Base-by-base conservation (phyloP, 2,329 filamentous ascomycete genomes). In the Pestalotiopsis sp. region DNA sequence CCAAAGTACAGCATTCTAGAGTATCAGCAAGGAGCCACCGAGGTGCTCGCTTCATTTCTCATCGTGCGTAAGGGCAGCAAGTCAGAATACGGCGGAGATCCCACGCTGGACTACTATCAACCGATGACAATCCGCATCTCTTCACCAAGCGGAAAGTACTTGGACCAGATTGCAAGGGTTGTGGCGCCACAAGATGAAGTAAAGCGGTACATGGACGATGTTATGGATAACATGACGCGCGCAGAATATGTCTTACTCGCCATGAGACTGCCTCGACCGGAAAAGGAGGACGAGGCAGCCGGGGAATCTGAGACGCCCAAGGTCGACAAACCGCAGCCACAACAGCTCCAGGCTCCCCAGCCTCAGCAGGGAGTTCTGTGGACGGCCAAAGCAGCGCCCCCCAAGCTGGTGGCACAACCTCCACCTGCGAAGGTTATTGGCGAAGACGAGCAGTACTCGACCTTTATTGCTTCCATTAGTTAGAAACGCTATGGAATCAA, bases 1-100 rank as follows among this genome's bases (percentile, higher is more conserved):
- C 93, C 93, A 2, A 92, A 91, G 72, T 91, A 92, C 76, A 92
- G 91, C 78, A 91, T 95, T 41, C 78, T 95, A 64, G 92, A 96
- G 76, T 90, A 89, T 75, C 82, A 90, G 1, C 76, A 82, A 11
- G 79, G 83, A 4, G 87, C 87, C 2, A 87, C 89, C 65, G 86
- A 90, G 68, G 86, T 93, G 2, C 86, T 94, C 58, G 91, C 91
- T 3, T 95, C 92, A 1, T 96, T 95, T 75, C 83, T 96, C 12
- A 89, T 95, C 69, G 91, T 93, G 5, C 90, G 92, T 63, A 91
- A 91, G 77, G 92, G 90, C 38, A 91, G 89, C 73, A 84, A 83
- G n/a, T 87, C 89, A 1, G 90, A 92, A 73, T 89, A 90, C 68
- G 85, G 87, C 68, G 88, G 87, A n/a, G 87, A 91, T 70, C 88